A percentile compares a stretch with the other conserved stretches of the same genome.
These are phyloP conservation scores for Nannizziopsis barbatae DNA, from an alignment of 2,329 filamentous ascomycete species.

Conservation along the genomic window DNA sequence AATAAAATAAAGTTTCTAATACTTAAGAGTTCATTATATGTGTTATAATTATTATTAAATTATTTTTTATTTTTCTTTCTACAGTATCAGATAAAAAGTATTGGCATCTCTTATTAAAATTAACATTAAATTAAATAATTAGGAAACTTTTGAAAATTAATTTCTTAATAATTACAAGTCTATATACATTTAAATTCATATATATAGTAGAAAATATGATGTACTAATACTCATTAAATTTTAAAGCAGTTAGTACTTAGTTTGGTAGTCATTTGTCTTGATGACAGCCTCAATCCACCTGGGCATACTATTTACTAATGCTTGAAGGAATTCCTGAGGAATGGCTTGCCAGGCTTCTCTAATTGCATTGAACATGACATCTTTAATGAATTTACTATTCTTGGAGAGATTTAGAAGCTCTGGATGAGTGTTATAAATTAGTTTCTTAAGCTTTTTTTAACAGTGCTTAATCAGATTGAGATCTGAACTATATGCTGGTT, in stretches of 20 bases:
- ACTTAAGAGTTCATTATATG: too few species aligned
- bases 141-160: too few species aligned
- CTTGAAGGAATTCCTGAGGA: not conserved
- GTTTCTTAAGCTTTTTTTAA: slow-evolving; percentile 18
- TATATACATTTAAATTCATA: slow-evolving; percentile 7
- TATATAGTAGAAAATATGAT: not conserved
- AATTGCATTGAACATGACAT: not conserved
- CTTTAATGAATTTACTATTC: not conserved
- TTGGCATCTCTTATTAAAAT: too few species aligned
- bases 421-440: not conserved
- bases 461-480: slow-evolving; percentile 19
- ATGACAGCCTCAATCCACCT: slow-evolving; percentile 2
- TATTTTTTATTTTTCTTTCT: too few species aligned
- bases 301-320: not conserved
- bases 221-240: slow-evolving; percentile 4
- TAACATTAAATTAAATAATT: too few species aligned
- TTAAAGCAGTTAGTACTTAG: slow-evolving; percentile 4
- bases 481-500: slow-evolving; percentile 18
- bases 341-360: not conserved
- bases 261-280: not conserved
- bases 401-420: too few species aligned
- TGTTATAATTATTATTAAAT: too few species aligned
- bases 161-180: too few species aligned
- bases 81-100: too few species aligned
- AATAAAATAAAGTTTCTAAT: too few species aligned